Base-by-base conservation (phyloP, 1,284 basidiomycete species). In the Cutaneotrichosporon cutaneum region DNA sequence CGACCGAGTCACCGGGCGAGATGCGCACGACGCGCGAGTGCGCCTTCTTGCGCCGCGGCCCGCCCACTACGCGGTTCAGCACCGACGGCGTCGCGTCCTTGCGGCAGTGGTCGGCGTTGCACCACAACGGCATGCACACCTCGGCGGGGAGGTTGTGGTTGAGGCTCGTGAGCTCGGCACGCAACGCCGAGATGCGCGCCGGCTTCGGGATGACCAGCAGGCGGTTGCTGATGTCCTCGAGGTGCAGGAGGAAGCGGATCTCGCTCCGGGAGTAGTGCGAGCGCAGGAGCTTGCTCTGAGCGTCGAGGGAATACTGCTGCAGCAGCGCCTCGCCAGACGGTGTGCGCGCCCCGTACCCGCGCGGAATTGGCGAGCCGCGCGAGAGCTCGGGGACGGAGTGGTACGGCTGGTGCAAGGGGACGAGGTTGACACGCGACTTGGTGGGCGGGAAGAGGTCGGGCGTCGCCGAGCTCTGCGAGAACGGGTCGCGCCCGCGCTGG, bases 11-110 rank as follows among this genome's bases (percentile, higher is more conserved):
- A 24, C 94, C 92, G 3, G 96, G 95, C 18, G 94, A 94, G 77
- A 99, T 96, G 69, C 96, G 88, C 47, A 99, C 92, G 58, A 99
- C 93, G 42, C 93, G 88, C 75, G 98, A 94, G 76, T 99, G 95
- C 8, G 88, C 86, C 79, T 77, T 88, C 88, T 35, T 22, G 21
- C 42, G 55, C 50, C 33, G n/a, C 57, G 50, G 45, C 56, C 58
- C 50, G 54, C 57, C 52, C 21, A 47, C 45, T 13, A 30, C 51
- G 22, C 52, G 35, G 44, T 33, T 58, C 22, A 56, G n/a, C 10
- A 33, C 21, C 21, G 59, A 52, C 21, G 53, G 27, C 27, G 54
- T n/a, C 4, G 42, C 4, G 39, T 50, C 42, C n/a, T 42, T 26
- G 18, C 24, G 26, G 7, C 18, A n/a, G 61, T 81, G 79, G 56